Conservation (phyloP, 345 rosid species). For the Citrus mangshanensis region DNA sequence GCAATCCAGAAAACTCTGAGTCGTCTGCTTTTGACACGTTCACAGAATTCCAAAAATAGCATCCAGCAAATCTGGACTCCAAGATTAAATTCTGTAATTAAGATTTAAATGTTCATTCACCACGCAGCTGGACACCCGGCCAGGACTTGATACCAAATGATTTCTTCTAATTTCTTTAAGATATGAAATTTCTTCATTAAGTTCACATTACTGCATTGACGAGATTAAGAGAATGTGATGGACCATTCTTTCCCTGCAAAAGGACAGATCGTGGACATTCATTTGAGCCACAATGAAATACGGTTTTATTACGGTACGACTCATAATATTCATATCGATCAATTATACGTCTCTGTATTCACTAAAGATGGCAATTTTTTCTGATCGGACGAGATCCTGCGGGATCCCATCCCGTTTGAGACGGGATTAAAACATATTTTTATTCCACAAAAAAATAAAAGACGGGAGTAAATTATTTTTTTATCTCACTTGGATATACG, state of each 20-base stretch:
- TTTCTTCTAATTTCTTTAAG: neutral
- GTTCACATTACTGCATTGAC: neutral
- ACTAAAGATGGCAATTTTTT: rapidly evolving
- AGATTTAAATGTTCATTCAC: neutral
- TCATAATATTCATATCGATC: too few relatives aligned
- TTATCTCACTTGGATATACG: too few relatives aligned
- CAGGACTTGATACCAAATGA: neutral
- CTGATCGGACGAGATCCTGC: too few relatives aligned
- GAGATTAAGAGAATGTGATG: too few relatives aligned
- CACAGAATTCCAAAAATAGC: neutral
- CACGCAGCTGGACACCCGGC: neutral
- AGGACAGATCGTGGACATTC: neutral
- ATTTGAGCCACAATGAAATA: too few relatives aligned
- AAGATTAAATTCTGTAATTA: neutral
- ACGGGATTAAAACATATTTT: too few relatives aligned
- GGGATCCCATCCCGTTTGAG: too few relatives aligned
- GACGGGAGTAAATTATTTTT: too few relatives aligned
- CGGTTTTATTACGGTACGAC: too few relatives aligned
- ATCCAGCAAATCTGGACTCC: neutral
- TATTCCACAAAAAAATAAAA: too few relatives aligned
- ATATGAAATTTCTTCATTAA: too few relatives aligned
- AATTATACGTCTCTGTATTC: too few relatives aligned
- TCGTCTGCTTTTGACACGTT: neutral
- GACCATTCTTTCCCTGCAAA: neutral
- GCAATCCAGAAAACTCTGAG: neutral